Conservation (phyloP, 2,329 filamentous ascomycete genomes). For the Fusarium sp. region DNA sequence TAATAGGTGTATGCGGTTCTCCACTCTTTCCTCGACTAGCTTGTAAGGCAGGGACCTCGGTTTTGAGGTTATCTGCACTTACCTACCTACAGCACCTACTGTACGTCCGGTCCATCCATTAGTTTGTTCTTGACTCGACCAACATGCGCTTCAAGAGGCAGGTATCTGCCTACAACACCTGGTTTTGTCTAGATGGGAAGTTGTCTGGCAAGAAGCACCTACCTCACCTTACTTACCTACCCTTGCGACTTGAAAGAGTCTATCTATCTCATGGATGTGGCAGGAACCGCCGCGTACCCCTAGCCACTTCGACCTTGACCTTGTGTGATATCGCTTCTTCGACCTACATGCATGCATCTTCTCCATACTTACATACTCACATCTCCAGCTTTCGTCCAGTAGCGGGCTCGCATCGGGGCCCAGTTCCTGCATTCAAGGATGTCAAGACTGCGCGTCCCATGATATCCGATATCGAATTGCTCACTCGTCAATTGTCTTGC, state of each 20-base stretch:
- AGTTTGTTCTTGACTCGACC: neutral
- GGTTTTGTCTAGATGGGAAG: neutral
- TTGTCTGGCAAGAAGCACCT: slow-evolving; percentile 5
- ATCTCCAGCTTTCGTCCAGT: slow-evolving; percentile 33
- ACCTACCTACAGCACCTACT: slow-evolving; percentile 8
- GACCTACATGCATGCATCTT: slow-evolving; percentile 33
- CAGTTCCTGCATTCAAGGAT: slow-evolving; percentile 50
- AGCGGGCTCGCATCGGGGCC: slow-evolving; percentile 29
- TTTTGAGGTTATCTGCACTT: slow-evolving; percentile 38
- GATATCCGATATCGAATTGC: slow-evolving; percentile 46
- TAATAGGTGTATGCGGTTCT: slow-evolving; percentile 1
- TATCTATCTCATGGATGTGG: slow-evolving; percentile 28
- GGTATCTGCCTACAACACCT: slow-evolving; percentile 3
- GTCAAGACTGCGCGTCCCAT: slow-evolving; percentile 29
- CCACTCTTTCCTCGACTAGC: slow-evolving; percentile 30
- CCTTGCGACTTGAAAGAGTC: slow-evolving; percentile 1
- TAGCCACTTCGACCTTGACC: slow-evolving; percentile 30
- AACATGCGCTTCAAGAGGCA: slow-evolving; percentile 4
- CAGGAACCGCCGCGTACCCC: slow-evolving; percentile 28
- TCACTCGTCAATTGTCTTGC: slow-evolving; percentile 37
- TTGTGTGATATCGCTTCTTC: slow-evolving; percentile 41
- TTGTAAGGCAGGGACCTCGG: slow-evolving; percentile 24
- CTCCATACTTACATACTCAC: slow-evolving; percentile 24
- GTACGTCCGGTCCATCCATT: slow-evolving; percentile 25
- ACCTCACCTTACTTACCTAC: neutral